phyloP scores from a whole-genome alignment of 352 stramenopile genomes.

The Hyaloperonospora brassicae region DNA sequence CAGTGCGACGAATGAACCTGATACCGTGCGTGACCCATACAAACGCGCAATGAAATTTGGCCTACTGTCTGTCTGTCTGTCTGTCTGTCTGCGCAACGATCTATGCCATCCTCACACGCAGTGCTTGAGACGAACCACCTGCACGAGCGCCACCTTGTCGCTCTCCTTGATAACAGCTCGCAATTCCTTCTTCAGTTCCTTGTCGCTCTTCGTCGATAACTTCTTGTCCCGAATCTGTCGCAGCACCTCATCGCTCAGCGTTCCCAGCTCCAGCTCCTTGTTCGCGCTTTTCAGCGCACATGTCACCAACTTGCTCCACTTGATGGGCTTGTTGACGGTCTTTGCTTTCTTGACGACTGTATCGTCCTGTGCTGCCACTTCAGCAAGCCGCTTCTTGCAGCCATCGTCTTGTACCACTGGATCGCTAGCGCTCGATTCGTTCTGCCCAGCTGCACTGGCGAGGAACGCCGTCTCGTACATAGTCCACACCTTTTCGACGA shows the following conservation, averaged over 20 bases:
- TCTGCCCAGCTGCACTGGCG: conserved; percentile 18
- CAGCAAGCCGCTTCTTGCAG: conserved; percentile 42
- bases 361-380: conserved; percentile 27
- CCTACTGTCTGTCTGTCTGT: no score
- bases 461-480: conserved; percentile 69
- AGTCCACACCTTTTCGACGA: conserved; percentile 59
- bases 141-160: conserved; percentile 37
- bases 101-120: neutral
- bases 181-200: conserved; percentile 62
- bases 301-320: conserved; percentile 70
- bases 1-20: no score
- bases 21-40: no score
- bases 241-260: conserved; percentile 41
- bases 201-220: conserved; percentile 44
- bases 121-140: conserved; percentile 43
- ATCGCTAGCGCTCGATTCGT: conserved; percentile 3
- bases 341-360: conserved; percentile 37
- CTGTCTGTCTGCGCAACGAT: neutral
- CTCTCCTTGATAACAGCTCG: conserved; percentile 37
- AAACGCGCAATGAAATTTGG: no score
- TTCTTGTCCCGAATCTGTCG: conserved; percentile 37
- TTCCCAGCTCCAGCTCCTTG: conserved; percentile 49
- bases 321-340: conserved; percentile 44
- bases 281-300: conserved; percentile 36
- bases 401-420: conserved; percentile 5